Conservation (phyloP, 164 flowering plant genomes). For the Nymphaea thermarum region DNA sequence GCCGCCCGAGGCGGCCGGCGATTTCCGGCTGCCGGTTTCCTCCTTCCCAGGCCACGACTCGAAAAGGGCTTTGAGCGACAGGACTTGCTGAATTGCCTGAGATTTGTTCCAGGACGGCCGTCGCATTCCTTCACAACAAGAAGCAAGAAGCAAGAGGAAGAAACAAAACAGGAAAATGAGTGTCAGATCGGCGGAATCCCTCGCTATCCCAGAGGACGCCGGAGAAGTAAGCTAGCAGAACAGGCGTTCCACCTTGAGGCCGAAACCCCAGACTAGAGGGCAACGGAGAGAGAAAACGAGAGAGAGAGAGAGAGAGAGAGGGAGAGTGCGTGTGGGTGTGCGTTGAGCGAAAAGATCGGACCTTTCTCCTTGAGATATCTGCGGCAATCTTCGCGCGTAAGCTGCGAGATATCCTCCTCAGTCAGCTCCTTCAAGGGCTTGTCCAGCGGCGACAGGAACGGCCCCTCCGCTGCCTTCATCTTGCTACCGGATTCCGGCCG, state of each 20-base stretch:
- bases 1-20: not conserved
- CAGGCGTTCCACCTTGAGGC: not conserved
- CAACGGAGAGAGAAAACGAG: not conserved
- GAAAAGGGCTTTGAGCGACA: slow-evolving; percentile 57
- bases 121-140: slow-evolving; percentile 47
- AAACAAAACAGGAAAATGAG: not conserved
- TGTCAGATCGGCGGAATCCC: not conserved
- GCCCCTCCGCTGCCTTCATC: slow-evolving; percentile 31
- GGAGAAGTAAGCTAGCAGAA: slow-evolving; percentile 5
- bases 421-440: slow-evolving; percentile 75
- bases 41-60: slow-evolving; percentile 29
- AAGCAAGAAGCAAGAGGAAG: not conserved
- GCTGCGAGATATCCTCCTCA: slow-evolving; percentile 92
- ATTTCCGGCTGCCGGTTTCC: slow-evolving; percentile 8
- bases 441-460: slow-evolving; percentile 48
- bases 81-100: slow-evolving; percentile 90
- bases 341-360: slow-evolving; percentile 3
- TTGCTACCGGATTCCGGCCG: slow-evolving; percentile 1
- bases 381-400: slow-evolving; percentile 96
- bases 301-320: not conserved
- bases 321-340: not conserved
- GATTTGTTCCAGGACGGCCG: slow-evolving; percentile 94
- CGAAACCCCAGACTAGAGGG: not conserved
- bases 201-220: not conserved
- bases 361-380: slow-evolving; percentile 89